A percentile compares a stretch with the other conserved stretches of the same genome.
phyloP scores from a whole-genome alignment of 2,329 filamentous ascomycete genomes.

The Pseudogymnoascus sp. region DNA sequence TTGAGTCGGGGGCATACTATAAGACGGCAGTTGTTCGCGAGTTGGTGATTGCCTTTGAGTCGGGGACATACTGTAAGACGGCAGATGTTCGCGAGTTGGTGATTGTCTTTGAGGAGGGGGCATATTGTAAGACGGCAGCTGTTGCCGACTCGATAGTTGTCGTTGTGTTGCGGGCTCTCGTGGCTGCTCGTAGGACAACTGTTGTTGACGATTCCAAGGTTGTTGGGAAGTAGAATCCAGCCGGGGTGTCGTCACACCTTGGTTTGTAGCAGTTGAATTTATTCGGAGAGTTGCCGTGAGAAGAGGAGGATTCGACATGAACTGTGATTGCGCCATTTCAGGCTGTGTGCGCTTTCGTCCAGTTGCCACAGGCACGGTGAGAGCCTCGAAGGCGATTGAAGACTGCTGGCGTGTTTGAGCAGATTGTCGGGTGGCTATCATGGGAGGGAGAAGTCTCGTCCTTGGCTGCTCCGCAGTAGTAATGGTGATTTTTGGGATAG shows the following conservation, averaged over 20 bases:
- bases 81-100: not conserved
- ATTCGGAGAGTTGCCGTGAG: not conserved
- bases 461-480: not conserved
- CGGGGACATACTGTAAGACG: not conserved
- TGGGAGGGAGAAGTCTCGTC: not conserved
- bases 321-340: not conserved
- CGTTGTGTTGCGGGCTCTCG: not conserved
- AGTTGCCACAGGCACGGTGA: not conserved
- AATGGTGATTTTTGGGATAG: not conserved
- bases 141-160: not conserved
- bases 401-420: not conserved
- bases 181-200: not conserved
- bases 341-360: not conserved
- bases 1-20: not conserved
- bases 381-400: not conserved
- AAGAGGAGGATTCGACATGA: not conserved
- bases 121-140: not conserved
- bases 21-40: not conserved
- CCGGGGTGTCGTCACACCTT: not conserved
- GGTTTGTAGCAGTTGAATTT: constrained; percentile 3
- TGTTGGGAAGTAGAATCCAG: not conserved
- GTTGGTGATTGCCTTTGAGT: not conserved
- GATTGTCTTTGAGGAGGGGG: not conserved
- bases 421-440: not conserved
- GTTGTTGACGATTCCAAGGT: not conserved